These are phyloP conservation scores for Fusarium liriodendri DNA, from an alignment of 2,329 filamentous ascomycete species.

Conservation along the genomic window DNA sequence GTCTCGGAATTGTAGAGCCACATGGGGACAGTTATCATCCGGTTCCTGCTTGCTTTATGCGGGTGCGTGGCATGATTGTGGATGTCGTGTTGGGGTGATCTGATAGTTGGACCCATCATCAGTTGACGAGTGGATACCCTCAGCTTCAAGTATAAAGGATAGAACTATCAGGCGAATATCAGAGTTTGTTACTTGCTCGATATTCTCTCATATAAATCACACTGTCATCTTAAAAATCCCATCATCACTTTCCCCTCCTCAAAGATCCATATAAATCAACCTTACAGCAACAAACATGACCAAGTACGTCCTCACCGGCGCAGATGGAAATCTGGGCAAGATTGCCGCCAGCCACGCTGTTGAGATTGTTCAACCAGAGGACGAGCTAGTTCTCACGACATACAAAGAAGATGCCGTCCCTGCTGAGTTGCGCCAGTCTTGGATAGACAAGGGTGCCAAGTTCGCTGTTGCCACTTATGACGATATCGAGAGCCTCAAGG, in stretches of 20 bases:
- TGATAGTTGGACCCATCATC: background rate
- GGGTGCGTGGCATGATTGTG: constrained; percentile 1
- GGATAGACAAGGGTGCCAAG: constrained; percentile 37
- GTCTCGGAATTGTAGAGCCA: constrained; percentile 26
- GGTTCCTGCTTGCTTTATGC: constrained; percentile 1
- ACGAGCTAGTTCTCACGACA: constrained; percentile 39
- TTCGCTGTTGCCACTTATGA: constrained; percentile 36
- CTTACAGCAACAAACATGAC: constrained; percentile 25
- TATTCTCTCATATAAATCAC: background rate
- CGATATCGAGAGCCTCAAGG: constrained; percentile 36
- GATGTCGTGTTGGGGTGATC: background rate
- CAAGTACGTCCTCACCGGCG: constrained; percentile 41
- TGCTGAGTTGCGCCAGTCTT: constrained; percentile 17
- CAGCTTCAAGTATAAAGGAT: background rate
- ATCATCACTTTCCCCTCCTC: background rate
- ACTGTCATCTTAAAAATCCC: background rate
- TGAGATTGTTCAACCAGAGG: constrained; percentile 35
- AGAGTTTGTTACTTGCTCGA: background rate
- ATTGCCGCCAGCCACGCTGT: constrained; percentile 37
- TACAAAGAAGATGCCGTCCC: constrained; percentile 38
- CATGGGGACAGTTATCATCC: constrained; percentile 11
- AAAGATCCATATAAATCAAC: background rate
- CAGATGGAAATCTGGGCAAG: constrained; percentile 39
- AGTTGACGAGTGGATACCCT: background rate
- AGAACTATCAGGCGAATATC: background rate